Evolutionary conservation across 192 early-diverging fungal genomes (phyloP).

Genomic region (Thoreauomyces humboldtii): DNA sequence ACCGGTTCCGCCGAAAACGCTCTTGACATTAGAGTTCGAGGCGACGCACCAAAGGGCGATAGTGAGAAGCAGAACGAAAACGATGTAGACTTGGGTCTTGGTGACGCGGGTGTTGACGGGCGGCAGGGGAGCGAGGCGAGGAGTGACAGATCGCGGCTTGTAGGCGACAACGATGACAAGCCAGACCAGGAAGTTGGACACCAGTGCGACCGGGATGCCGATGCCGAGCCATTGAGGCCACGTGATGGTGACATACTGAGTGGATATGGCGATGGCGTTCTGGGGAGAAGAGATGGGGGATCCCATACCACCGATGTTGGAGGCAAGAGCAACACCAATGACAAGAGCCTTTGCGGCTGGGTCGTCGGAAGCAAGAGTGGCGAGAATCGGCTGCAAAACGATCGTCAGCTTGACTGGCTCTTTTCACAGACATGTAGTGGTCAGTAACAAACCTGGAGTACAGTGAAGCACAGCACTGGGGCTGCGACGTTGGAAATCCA

Average conservation of each 20-base stretch:
- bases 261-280: not conserved
- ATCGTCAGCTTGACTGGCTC: too few species aligned
- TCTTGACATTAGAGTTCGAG: not conserved
- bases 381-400: not conserved
- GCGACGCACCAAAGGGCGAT: not conserved
- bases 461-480: not conserved
- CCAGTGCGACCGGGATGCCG: not conserved
- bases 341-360: not conserved
- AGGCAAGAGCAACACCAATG: not conserved
- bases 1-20: not conserved
- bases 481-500: not conserved
- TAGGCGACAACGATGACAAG: not conserved
- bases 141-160: not conserved
- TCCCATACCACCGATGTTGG: not conserved
- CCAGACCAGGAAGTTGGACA: not conserved
- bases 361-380: not conserved
- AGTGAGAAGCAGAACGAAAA: not conserved
- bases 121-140: not conserved
- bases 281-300: not conserved
- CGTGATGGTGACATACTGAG: not conserved
- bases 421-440: too few species aligned
- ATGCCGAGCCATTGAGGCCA: not conserved
- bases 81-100: not conserved
- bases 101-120: not conserved
- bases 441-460: too few species aligned